Evolutionary conservation across 148 eudicot species (phyloP), one percentile per base, ranked within the genome.

Genomic region (Cornus suecica): DNA sequence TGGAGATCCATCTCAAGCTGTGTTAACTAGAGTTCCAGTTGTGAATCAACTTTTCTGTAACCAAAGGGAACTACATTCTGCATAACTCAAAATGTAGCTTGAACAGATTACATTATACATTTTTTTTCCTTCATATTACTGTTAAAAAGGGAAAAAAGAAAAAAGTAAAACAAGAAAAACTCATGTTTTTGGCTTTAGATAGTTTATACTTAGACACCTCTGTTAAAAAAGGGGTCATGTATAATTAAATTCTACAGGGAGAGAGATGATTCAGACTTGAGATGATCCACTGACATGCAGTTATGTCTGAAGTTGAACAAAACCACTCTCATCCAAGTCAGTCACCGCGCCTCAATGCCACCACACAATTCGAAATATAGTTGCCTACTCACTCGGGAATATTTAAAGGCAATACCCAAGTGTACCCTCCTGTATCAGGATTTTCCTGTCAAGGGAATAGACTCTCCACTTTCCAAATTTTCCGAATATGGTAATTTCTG

Each of bases 381-480:
- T 45, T 42, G 42, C 69, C 22, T 9, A 62, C 9, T 5, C 34
- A 48, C 10, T 26, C 10, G 28, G 34, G 34, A 5, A 4, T 54
- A 5, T 54, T 5, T 45, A 54, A 13, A 28, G 15, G 27, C 66
- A 66, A 54, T 1, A 30, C n/a, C 0, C 14, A 10, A 32, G 58
- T 1, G 18, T 22, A 32, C 11, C 14, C 7, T 31, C 56, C 34
- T 51, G 34, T 34, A 66, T 87, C 79, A 84, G 3, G 83, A 80
- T 60, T 70, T 84, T 42, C 48, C 70, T 77, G 67, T 84, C 0
- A 68, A 75, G 8, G 87, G 85, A 78, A 71, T 67, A 34, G 74
- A 79, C 77, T 81, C 88, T 71, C 69, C 78, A 75, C 73, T 80
- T 83, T 84, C 81, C 63, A n/a, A 56, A 32, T 81, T 74, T 66